Conservation (phyloP, 176 grass and related monocot genomes). For the Carex cristatella region DNA sequence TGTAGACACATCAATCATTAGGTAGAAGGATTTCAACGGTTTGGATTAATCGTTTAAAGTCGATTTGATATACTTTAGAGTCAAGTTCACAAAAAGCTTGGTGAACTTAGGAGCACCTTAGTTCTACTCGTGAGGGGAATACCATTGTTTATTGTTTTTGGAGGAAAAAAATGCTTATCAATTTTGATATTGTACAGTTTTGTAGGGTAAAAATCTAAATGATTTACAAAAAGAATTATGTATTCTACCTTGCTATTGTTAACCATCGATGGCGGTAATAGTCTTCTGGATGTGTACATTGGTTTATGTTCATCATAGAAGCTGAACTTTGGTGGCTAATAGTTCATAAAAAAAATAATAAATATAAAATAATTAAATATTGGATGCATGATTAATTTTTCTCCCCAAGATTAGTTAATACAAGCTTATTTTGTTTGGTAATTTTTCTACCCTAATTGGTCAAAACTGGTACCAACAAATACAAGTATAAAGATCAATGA, state of each 20-base stretch:
- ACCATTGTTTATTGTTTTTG: no score
- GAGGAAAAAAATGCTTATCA: no score
- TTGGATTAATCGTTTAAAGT: no score
- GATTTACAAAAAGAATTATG: not conserved
- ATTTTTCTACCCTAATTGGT: not conserved
- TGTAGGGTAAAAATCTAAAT: not conserved
- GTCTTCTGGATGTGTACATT: constrained; percentile 88
- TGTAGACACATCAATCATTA: no score
- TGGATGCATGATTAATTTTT: not conserved
- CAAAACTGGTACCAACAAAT: not conserved
- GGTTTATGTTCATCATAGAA: constrained; percentile 86
- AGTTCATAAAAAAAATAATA: not conserved
- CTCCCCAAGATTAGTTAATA: not conserved
- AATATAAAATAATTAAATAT: not conserved
- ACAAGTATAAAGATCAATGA: not conserved
- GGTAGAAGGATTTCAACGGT: no score
- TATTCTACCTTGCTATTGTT: constrained; percentile 51
- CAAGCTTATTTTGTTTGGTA: not conserved
- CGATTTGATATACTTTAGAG: no score
- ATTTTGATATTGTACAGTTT: no score
- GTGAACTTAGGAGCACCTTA: no score
- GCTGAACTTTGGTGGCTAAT: constrained; percentile 80
- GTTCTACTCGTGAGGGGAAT: no score
- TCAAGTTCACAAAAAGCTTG: no score
- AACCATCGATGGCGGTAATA: constrained; percentile 80